Base-by-base conservation (phyloP, 1,139 yeast genomes). In the Nakaseomyces glabratus region DNA sequence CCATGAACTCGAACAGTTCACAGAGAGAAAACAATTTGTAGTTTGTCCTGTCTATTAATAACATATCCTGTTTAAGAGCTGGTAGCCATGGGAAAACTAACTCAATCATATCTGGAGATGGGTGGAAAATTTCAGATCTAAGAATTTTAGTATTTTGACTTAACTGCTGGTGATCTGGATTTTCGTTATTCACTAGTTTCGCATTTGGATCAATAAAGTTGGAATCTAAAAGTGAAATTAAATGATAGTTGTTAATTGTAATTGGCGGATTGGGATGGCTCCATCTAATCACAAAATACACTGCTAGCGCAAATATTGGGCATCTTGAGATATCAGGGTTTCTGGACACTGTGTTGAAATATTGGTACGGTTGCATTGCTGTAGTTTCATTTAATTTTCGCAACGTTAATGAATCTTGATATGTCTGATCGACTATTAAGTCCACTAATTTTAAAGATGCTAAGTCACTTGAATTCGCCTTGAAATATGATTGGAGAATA, bases 391-490 rank as follows among this genome's bases (percentile, higher is more conserved):
- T 52, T 28, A 55, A 36, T 36, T 52, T 55, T 33, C 61, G 41
- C 32, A 56, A 42, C 15, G 61, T 55, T 30, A 56, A 38, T 4
- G 59, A 46, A 34, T 55, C 54, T 8, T 58, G 52, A 35, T 54
- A 56, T 8, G 60, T 55, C 40, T 55, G 58, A 33, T 56, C 61
- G 9, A 54, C 58, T 7, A 55, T 50, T 22, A 56, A 35, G 35
- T 56, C 61, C 21, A 48, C 46, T 30, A 55, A 34, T 30, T 38
- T 45, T 12, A 52, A 33, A 14, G 43, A 31, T 4, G 37, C 30
- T 25, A 51, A 34, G 17, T 38, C 42, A 24, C 38, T 39, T 6
- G 36, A 25, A n/a, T 40, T 38, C 5, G 48, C 56, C 35, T 47
- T 48, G 38, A 49, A 51, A 34, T 49, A 50, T 10, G 45, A 37